Evolutionary conservation across 768 basidiomycete genomes (phyloP).

Genomic region (Hydnomerulius pinastri): DNA sequence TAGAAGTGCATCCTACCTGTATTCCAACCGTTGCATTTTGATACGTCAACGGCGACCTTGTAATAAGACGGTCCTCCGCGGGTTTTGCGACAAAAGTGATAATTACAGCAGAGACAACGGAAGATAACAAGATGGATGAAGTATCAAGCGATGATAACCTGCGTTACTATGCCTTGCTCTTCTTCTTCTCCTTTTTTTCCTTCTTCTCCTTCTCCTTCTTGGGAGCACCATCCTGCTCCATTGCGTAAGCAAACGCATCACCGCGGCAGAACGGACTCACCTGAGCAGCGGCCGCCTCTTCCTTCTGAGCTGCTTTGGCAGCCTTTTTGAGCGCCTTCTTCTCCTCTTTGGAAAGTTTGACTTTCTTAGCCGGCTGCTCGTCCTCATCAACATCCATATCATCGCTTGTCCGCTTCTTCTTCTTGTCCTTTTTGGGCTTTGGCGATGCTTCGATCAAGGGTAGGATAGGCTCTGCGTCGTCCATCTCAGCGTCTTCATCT

Average conservation of each 20-base stretch:
- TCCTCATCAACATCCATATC: constrained; percentile 66
- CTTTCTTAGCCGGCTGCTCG: constrained; percentile 63
- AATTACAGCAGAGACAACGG: neutral
- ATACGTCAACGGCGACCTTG: too few relatives aligned
- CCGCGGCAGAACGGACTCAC: constrained; percentile 30
- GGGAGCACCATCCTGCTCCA: constrained; percentile 32
- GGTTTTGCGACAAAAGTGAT: neutral
- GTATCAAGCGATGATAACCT: constrained; percentile 1
- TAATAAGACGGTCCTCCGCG: neutral
- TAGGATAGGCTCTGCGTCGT: constrained; percentile 44
- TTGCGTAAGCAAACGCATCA: constrained; percentile 5
- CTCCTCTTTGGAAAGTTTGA: constrained; percentile 80
- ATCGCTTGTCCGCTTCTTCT: constrained; percentile 70
- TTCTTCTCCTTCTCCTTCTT: constrained; percentile 42
- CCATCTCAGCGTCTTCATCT: constrained; percentile 54
- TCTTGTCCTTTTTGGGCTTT: constrained; percentile 66
- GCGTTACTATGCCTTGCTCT: constrained; percentile 37
- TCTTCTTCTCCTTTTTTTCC: constrained; percentile 37
- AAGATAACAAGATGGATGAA: neutral
- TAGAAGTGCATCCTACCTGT: neutral
- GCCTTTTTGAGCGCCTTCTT: constrained; percentile 84
- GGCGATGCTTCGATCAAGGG: constrained; percentile 60
- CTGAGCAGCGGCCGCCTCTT: constrained; percentile 39
- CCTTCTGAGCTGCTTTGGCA: constrained; percentile 64
- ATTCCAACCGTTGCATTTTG: too few relatives aligned